Conservation (phyloP, 331 rosid species). For the Malus hybrid region DNA sequence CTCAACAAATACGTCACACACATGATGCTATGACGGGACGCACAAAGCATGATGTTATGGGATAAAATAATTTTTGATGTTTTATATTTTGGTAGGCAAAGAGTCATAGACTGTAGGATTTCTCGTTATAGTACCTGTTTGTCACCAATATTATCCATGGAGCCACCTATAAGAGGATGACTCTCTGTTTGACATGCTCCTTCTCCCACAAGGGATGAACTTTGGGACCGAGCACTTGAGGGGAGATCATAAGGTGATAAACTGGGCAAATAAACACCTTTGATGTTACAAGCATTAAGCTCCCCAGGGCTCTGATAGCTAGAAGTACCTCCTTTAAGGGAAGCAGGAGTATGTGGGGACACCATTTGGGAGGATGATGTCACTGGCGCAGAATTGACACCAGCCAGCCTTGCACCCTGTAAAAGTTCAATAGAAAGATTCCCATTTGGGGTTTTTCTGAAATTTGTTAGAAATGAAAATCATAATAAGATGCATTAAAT, state of each 20-base stretch:
- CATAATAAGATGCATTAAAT: background rate
- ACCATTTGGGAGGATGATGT: slow-evolving; percentile 55
- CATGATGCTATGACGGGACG: background rate
- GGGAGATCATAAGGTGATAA: slow-evolving; percentile 74
- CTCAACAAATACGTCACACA: background rate
- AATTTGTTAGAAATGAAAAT: slow-evolving; percentile 32
- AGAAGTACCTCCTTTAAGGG: slow-evolving; percentile 51
- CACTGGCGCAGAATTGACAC: slow-evolving; percentile 44
- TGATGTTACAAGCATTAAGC: slow-evolving; percentile 43
- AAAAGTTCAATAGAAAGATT: slow-evolving; percentile 39
- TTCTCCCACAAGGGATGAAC: slow-evolving; percentile 55
- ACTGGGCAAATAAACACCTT: slow-evolving; percentile 60
- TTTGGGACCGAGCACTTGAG: slow-evolving; percentile 63
- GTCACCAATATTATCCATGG: slow-evolving; percentile 53
- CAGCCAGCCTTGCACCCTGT: slow-evolving; percentile 64
- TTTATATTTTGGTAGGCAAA: background rate
- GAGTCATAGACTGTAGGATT: background rate
- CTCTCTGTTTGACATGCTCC: slow-evolving; percentile 52
- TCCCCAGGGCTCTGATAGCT: slow-evolving; percentile 56
- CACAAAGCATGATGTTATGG: background rate
- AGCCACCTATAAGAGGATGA: slow-evolving; percentile 45
- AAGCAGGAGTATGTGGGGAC: slow-evolving; percentile 58
- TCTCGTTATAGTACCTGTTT: slow-evolving; percentile 55
- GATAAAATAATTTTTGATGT: background rate
- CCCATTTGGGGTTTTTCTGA: slow-evolving; percentile 27